Evolutionary conservation across 164 flowering plant species (phyloP).

Genomic region (Euptelea pleiosperma): DNA sequence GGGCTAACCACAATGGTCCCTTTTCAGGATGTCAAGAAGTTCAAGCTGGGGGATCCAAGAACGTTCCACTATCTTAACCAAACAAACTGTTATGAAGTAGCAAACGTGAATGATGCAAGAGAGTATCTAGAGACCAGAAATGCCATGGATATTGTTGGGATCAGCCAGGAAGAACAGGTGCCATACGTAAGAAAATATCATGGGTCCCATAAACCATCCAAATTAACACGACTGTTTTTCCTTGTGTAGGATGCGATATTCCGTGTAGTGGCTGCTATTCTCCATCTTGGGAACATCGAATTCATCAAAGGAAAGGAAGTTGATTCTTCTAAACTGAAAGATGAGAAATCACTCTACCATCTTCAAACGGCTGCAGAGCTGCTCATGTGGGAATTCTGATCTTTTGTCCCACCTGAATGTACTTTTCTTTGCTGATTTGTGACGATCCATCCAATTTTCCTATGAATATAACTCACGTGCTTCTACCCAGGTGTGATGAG

Average conservation of each 20-base stretch:
- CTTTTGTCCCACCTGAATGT: neutral
- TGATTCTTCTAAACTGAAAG: constrained; percentile 71
- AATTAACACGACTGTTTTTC: constrained; percentile 8
- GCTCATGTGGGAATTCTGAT: constrained; percentile 45
- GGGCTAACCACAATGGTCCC: neutral
- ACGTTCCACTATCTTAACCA: constrained; percentile 79
- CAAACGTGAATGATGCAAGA: constrained; percentile 66
- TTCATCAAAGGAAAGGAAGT: constrained; percentile 67
- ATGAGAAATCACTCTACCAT: constrained; percentile 62
- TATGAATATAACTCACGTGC: neutral
- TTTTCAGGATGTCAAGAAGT: constrained; percentile 64
- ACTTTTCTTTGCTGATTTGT: neutral
- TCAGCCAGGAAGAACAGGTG: constrained; percentile 79
- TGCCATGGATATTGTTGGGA: constrained; percentile 88
- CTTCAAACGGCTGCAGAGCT: constrained; percentile 76
- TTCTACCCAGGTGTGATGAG: constrained; percentile 57
- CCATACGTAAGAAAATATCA: neutral
- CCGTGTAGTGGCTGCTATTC: constrained; percentile 78
- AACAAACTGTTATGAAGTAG: constrained; percentile 66
- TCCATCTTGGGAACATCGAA: constrained; percentile 77
- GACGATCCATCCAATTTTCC: neutral
- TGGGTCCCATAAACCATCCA: neutral
- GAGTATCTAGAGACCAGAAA: constrained; percentile 66
- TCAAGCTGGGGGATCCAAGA: constrained; percentile 68
- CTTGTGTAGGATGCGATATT: constrained; percentile 69